These are phyloP conservation scores for Aplosporella prunicola DNA, from an alignment of 2,329 filamentous ascomycete species.

Conservation along the genomic window DNA sequence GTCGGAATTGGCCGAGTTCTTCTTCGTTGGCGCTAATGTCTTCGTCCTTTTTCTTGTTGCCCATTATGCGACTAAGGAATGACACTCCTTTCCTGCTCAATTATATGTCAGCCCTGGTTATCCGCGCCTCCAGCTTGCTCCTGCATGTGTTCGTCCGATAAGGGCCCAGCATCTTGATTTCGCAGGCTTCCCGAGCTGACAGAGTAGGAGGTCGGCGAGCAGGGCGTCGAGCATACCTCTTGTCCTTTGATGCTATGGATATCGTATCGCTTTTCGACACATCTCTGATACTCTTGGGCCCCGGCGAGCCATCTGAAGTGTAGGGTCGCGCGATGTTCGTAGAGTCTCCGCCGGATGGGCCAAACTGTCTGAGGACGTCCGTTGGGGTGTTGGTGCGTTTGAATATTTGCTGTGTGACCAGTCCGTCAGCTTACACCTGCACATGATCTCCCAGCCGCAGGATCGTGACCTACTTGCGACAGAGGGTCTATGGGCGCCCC, in stretches of 20 bases:
- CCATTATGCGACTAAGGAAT: slow-evolving; percentile 80
- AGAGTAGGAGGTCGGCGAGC: no score
- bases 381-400: slow-evolving; percentile 57
- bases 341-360: slow-evolving; percentile 36
- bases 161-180: no score
- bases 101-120: no score
- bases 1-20: slow-evolving; percentile 57
- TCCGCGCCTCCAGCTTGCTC: no score
- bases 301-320: slow-evolving; percentile 44
- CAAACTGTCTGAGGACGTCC: slow-evolving; percentile 48
- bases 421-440: no score
- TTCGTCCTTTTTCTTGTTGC: slow-evolving; percentile 62
- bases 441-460: no score
- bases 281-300: slow-evolving; percentile 18
- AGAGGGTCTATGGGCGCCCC: slow-evolving; percentile 53
- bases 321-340: slow-evolving; percentile 20
- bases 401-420: slow-evolving; percentile 45
- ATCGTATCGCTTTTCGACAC: slow-evolving; percentile 2
- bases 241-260: slow-evolving; percentile 5
- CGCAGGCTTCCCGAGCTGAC: no score
- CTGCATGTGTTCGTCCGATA: no score
- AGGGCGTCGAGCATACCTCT: slow-evolving; percentile 24
- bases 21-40: slow-evolving; percentile 45
- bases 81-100: slow-evolving; percentile 72
- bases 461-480: slow-evolving; percentile 53